phyloP scores from a whole-genome alignment of 225 moss, liverwort and hornwort genomes.

The Bryum argenteum region DNA sequence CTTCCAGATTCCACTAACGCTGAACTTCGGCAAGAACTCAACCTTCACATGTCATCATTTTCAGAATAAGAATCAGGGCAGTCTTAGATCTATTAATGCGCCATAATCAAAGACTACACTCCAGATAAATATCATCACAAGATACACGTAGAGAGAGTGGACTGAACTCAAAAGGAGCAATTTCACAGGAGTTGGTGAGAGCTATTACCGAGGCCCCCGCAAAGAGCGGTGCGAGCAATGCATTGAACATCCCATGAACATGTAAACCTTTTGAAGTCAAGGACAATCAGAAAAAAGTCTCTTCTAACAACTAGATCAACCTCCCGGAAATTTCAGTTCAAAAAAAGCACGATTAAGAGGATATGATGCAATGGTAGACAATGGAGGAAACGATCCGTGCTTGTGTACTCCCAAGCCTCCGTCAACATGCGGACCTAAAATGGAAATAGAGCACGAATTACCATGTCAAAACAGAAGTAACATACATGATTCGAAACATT shows the following conservation, averaged over 20 bases:
- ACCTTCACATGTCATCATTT: conserved; percentile 54
- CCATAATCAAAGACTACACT: not conserved
- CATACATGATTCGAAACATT: conserved; percentile 14
- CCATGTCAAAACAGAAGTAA: conserved; percentile 8
- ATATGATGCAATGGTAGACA: conserved; percentile 95
- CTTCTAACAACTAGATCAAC: conserved; percentile 7
- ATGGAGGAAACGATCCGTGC: conserved; percentile 84
- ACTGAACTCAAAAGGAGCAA: conserved; percentile 19
- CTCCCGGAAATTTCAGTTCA: not conserved
- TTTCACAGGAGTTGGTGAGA: conserved; percentile 14
- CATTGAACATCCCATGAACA: conserved; percentile 95
- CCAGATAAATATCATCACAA: conserved; percentile 10
- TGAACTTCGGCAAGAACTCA: conserved; percentile 91
- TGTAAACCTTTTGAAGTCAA: conserved; percentile 55
- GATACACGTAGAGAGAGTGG: conserved; percentile 10
- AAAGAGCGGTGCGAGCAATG: conserved; percentile 86
- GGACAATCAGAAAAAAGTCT: conserved; percentile 29
- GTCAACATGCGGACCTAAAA: conserved; percentile 78
- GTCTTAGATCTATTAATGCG: not conserved
- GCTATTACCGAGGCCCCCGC: conserved; percentile 69
- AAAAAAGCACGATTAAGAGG: conserved; percentile 36
- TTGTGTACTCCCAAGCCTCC: conserved; percentile 83
- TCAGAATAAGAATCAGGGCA: conserved; percentile 25
- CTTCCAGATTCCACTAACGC: conserved; percentile 93
- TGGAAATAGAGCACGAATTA: conserved; percentile 26